Conservation (phyloP, 192 early-diverging fungal species). For the Podila verticillata region DNA sequence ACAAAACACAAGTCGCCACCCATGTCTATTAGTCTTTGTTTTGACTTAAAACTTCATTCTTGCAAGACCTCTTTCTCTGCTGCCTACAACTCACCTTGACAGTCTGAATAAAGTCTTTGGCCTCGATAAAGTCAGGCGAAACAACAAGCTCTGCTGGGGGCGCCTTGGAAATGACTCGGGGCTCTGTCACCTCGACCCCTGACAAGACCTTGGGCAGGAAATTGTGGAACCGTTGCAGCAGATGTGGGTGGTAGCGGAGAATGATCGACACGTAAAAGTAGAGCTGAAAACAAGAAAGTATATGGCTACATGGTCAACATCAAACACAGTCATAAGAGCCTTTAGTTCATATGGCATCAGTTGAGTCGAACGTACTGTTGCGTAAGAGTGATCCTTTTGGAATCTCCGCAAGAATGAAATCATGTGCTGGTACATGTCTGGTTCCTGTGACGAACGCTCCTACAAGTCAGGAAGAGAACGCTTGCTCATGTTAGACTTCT, state of each 20-base stretch:
- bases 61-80: too few species aligned
- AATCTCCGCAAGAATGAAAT: conserved; percentile 44
- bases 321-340: background rate
- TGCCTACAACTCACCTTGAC: conserved; percentile 27
- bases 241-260: conserved; percentile 40
- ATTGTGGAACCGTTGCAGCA: conserved; percentile 44
- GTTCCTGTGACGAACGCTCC: conserved; percentile 41
- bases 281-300: conserved; percentile 11
- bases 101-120: conserved; percentile 49
- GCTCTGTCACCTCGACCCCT: conserved; percentile 31
- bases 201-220: conserved; percentile 28
- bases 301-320: background rate
- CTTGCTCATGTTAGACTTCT: background rate
- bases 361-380: conserved; percentile 16
- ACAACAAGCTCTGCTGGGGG: conserved; percentile 48
- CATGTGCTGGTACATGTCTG: conserved; percentile 50
- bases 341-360: background rate
- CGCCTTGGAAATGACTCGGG: conserved; percentile 39
- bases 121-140: conserved; percentile 49
- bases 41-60: too few species aligned
- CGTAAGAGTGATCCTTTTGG: conserved; percentile 46
- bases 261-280: conserved; percentile 51
- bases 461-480: background rate
- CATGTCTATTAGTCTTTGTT: background rate
- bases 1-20: too few species aligned